A percentile compares a stretch with the other conserved stretches of the same genome.
Evolutionary conservation across 2,329 filamentous ascomycete species (phyloP).

Genomic region (Sporothrix brasiliensis): DNA sequence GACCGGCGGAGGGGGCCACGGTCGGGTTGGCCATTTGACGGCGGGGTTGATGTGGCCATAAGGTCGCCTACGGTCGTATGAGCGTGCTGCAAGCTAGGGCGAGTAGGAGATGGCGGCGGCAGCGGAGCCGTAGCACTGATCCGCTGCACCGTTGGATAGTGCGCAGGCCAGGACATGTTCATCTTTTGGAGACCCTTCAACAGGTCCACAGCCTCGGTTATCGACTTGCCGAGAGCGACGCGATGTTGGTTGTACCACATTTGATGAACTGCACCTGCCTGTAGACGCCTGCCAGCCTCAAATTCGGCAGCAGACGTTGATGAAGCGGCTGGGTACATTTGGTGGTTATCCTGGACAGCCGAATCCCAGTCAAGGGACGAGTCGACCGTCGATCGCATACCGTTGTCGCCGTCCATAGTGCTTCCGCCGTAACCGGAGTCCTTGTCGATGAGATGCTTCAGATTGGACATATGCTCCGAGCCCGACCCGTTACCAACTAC

Average conservation of each 20-base stretch:
- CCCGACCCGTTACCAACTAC: slow-evolving; percentile 82
- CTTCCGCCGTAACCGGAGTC: slow-evolving; percentile 94
- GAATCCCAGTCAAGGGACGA: slow-evolving; percentile 50
- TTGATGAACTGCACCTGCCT: slow-evolving; percentile 86
- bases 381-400: slow-evolving; percentile 35
- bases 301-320: slow-evolving; percentile 41
- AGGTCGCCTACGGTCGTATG: slow-evolving; percentile 61
- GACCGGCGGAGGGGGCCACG: slow-evolving; percentile 57
- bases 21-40: neutral
- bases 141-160: slow-evolving; percentile 84
- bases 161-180: slow-evolving; percentile 90
- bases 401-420: slow-evolving; percentile 62
- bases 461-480: slow-evolving; percentile 76
- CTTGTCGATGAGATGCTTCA: slow-evolving; percentile 78
- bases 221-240: slow-evolving; percentile 81
- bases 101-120: slow-evolving; percentile 51
- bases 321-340: slow-evolving; percentile 47
- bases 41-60: slow-evolving; percentile 7
- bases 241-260: slow-evolving; percentile 94
- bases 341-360: slow-evolving; percentile 51
- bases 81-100: slow-evolving; percentile 66
- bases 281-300: slow-evolving; percentile 66
- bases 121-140: slow-evolving; percentile 50
- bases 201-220: slow-evolving; percentile 82
- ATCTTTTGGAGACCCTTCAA: slow-evolving; percentile 80